phyloP scores from a whole-genome alignment of 2,329 filamentous ascomycete genomes.

The Hirsutella rhossiliensis region DNA sequence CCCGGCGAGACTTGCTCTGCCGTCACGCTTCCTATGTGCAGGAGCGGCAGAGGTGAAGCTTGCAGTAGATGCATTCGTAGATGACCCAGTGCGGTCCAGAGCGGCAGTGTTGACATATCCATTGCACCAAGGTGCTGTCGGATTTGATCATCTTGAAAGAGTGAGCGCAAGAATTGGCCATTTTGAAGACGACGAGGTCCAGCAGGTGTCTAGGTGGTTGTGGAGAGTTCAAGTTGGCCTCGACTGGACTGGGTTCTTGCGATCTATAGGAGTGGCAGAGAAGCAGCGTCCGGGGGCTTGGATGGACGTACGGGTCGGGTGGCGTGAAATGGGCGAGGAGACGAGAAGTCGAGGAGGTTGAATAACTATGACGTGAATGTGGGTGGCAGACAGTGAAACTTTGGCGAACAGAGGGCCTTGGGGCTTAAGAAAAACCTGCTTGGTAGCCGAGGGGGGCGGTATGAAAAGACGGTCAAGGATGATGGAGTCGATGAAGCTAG shows the following conservation, averaged over 20 bases:
- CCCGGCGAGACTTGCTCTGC: not conserved
- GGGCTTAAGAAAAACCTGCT: conserved; percentile 4
- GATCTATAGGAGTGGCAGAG: no score
- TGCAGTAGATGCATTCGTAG: conserved; percentile 58
- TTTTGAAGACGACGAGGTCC: conserved; percentile 13
- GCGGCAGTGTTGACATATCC: conserved; percentile 53
- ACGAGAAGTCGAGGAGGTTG: not conserved
- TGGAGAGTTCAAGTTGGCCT: not conserved
- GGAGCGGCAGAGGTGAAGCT: conserved; percentile 49
- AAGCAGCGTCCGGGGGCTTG: no score
- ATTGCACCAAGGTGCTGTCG: conserved; percentile 52
- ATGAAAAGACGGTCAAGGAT: no score
- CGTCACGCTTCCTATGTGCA: conserved; percentile 30
- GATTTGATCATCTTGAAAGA: conserved; percentile 56
- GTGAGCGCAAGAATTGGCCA: conserved; percentile 47
- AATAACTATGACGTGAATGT: not conserved
- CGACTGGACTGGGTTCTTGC: no score
- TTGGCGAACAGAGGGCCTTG: not conserved
- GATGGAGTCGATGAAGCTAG: no score
- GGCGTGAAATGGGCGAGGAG: not conserved
- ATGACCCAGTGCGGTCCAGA: conserved; percentile 57
- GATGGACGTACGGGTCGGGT: not conserved
- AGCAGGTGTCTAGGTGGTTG: not conserved
- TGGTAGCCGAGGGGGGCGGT: no score
- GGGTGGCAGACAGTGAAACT: not conserved